These are phyloP conservation scores for Arthrobotrys megalospora DNA, from an alignment of 2,329 filamentous ascomycete genomes.

Conservation along the genomic window DNA sequence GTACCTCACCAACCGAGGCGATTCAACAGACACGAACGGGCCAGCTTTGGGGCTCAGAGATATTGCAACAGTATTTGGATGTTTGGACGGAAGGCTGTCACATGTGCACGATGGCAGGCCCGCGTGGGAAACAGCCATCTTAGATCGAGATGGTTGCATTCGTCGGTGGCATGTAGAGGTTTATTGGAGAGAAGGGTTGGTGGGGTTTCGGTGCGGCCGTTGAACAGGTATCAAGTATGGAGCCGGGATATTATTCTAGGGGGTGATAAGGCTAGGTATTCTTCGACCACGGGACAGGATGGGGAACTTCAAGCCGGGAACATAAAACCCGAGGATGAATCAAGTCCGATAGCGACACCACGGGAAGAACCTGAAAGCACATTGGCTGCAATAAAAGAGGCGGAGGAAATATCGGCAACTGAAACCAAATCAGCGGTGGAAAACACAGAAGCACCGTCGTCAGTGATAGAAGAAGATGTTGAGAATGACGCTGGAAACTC, in stretches of 20 bases:
- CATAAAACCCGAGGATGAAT: not conserved
- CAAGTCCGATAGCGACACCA: not conserved
- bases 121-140: slow-evolving; percentile 23
- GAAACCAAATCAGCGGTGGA: not conserved
- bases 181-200: slow-evolving; percentile 1
- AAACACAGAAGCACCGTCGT: not conserved
- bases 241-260: not conserved
- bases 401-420: not conserved
- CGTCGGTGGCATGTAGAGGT: slow-evolving; percentile 2
- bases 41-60: not conserved
- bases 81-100: slow-evolving; percentile 49
- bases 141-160: slow-evolving; percentile 44
- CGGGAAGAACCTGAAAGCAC: not conserved
- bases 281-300: slow-evolving; percentile 12
- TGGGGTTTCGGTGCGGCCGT: not conserved
- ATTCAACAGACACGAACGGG: not conserved
- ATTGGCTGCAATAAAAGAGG: not conserved
- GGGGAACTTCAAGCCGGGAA: not conserved
- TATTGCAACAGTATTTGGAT: slow-evolving; percentile 34
- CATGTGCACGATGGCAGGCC: slow-evolving; percentile 40
- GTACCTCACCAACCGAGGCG: not conserved
- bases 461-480: not conserved
- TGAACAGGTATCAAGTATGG: not conserved
- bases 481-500: not conserved
- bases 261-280: not conserved